phyloP scores from a whole-genome alignment of 2,329 filamentous ascomycete species.

The Mycogone perniciosa region DNA sequence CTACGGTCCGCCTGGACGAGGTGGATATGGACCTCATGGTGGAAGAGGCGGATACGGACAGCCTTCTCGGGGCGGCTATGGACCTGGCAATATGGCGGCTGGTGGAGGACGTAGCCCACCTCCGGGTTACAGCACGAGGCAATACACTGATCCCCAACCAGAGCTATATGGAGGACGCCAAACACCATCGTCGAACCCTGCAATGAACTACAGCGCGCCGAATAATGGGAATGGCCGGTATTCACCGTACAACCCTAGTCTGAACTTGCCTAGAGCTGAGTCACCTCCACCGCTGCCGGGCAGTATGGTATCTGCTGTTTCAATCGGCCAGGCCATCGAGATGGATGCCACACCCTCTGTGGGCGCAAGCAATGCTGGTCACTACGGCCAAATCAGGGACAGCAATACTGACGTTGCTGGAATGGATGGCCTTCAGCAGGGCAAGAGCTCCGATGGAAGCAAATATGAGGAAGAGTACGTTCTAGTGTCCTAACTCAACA shows the following conservation, averaged over 20 bases:
- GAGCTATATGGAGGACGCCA: constrained; percentile 31
- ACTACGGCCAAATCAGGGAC: constrained; percentile 47
- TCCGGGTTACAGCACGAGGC: constrained; percentile 32
- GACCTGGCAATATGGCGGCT: constrained; percentile 18
- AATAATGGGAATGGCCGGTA: constrained; percentile 35
- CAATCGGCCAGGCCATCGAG: constrained; percentile 63
- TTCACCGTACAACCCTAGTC: constrained; percentile 39
- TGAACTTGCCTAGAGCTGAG: constrained; percentile 36
- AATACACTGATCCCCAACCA: constrained; percentile 30
- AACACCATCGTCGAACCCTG: constrained; percentile 24
- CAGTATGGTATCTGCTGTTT: constrained; percentile 22
- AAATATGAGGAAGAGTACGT: constrained; percentile 67
- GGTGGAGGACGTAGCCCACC: constrained; percentile 27
- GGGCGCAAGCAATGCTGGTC: constrained; percentile 36
- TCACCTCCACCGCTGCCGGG: too few relatives aligned
- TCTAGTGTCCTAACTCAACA: not conserved
- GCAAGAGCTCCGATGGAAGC: constrained; percentile 53
- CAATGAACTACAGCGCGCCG: constrained; percentile 25
- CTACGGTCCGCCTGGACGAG: constrained; percentile 37
- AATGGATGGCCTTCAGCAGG: constrained; percentile 66
- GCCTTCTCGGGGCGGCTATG: constrained; percentile 27
- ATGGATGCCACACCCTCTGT: constrained; percentile 63
- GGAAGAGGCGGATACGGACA: constrained; percentile 29
- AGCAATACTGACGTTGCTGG: constrained; percentile 67
- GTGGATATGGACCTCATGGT: constrained; percentile 37